Percentiles rank a stretch among this genome's conserved stretches.
These are phyloP conservation scores for Colletotrichum sp. DNA, from an alignment of 2,329 filamentous ascomycete species.

Conservation along the genomic window DNA sequence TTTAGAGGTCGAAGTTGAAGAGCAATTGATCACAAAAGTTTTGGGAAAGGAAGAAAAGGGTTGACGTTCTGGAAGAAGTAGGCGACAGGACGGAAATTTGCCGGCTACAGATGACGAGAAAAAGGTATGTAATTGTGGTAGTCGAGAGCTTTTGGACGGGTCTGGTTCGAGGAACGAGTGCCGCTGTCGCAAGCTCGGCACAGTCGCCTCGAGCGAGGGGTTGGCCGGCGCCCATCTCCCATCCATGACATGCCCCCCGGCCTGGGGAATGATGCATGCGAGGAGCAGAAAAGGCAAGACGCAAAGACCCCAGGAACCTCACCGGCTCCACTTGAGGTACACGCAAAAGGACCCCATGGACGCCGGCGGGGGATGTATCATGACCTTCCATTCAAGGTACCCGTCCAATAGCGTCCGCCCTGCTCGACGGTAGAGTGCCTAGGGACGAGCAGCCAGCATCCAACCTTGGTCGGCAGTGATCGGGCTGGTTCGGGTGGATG, in stretches of 20 bases:
- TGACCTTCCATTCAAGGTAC: neutral
- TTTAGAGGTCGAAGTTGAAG: neutral
- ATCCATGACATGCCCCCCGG: conserved; percentile 7
- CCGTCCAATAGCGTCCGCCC: neutral
- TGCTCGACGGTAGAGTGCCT: neutral
- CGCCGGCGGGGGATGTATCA: neutral
- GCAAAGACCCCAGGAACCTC: conserved; percentile 2
- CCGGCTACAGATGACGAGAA: conserved; percentile 1
- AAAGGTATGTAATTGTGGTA: neutral
- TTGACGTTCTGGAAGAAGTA: conserved; percentile 2
- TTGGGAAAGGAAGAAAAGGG: neutral
- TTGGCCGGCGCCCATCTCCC: conserved; percentile 17
- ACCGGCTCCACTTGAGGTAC: conserved; percentile 4
- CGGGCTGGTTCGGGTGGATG: conserved; percentile 39
- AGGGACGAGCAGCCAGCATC: neutral
- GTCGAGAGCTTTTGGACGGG: neutral
- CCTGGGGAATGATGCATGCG: conserved; percentile 16
- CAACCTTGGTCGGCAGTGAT: conserved; percentile 33
- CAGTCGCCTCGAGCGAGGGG: conserved; percentile 10
- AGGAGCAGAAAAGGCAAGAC: conserved; percentile 14
- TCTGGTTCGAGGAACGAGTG: neutral
- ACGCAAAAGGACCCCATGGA: neutral
- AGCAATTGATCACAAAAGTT: neutral
- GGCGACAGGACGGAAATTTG: neutral
- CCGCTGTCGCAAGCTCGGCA: conserved; percentile 17